A percentile compares a stretch with the other conserved stretches of the same genome.
These are phyloP conservation scores for Epichloe baconii DNA, from an alignment of 2,329 filamentous ascomycete species.

Conservation along the genomic window DNA sequence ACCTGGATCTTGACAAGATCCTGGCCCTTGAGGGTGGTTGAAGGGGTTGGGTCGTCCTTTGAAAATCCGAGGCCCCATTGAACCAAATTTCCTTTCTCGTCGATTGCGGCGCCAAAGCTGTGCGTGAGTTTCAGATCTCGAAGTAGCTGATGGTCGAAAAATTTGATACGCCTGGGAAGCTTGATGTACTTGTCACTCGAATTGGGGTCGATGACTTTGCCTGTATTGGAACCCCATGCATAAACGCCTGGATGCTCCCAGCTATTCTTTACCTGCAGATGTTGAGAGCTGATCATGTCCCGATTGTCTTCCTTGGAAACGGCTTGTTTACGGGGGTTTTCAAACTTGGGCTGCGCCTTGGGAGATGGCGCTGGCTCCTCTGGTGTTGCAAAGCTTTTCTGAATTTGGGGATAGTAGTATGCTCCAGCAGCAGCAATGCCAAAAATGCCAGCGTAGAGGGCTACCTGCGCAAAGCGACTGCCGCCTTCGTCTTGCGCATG, in stretches of 20 bases:
- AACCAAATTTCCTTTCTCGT: constrained; percentile 74
- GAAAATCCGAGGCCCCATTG: constrained; percentile 83
- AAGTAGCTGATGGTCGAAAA: constrained; percentile 74
- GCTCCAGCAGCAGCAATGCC: constrained; percentile 25
- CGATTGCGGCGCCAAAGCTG: constrained; percentile 73
- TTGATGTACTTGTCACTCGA: constrained; percentile 69
- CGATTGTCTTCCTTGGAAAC: constrained; percentile 57
- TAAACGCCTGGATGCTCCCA: constrained; percentile 79
- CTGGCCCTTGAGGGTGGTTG: constrained; percentile 65
- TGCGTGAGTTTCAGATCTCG: constrained; percentile 77
- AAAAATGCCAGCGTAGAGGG: constrained; percentile 20
- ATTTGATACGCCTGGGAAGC: constrained; percentile 61
- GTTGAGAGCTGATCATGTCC: constrained; percentile 70
- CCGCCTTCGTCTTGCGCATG: constrained; percentile 13
- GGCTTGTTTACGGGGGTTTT: constrained; percentile 46
- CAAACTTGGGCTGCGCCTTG: constrained; percentile 50
- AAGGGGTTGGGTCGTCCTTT: constrained; percentile 47
- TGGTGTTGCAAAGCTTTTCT: constrained; percentile 9
- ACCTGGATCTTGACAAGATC: constrained; percentile 64
- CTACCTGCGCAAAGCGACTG: constrained; percentile 10
- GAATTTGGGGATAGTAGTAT: constrained; percentile 25
- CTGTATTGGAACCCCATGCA: constrained; percentile 81
- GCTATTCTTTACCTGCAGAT: constrained; percentile 76
- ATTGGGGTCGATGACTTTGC: constrained; percentile 73
- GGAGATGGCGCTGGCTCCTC: constrained; percentile 9